A percentile compares a stretch with the other conserved stretches of the same genome.
phyloP scores from a whole-genome alignment of 129 eudicot genomes.

The Deinandra increscens region DNA sequence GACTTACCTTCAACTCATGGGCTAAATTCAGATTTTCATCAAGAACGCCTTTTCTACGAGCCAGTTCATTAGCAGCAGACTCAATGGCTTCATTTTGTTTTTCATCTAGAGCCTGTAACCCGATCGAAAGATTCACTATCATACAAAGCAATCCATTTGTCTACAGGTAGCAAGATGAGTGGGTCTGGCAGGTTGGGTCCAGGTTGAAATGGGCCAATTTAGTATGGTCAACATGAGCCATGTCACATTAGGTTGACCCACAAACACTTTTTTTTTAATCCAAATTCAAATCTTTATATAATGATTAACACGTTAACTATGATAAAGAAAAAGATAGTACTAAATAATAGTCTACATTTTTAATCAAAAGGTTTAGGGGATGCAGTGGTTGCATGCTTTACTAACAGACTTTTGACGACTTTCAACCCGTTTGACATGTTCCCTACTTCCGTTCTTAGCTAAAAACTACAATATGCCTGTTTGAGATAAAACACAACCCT shows the following conservation, averaged over 20 bases:
- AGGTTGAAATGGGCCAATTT: slow-evolving; percentile 1
- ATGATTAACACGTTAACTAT: background rate
- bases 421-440: background rate
- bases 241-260: background rate
- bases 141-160: slow-evolving; percentile 12
- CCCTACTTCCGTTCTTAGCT: background rate
- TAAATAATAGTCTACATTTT: background rate
- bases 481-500: background rate
- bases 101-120: slow-evolving; percentile 76
- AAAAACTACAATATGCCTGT: background rate
- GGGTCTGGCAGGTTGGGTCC: background rate
- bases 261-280: slow-evolving; percentile 16
- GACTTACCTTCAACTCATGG: slow-evolving; percentile 73
- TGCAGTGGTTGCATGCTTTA: background rate
- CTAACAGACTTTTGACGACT: background rate
- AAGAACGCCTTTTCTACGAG: slow-evolving; percentile 78
- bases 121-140: background rate
- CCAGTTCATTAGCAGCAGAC: slow-evolving; percentile 80
- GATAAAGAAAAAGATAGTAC: background rate
- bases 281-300: background rate
- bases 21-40: slow-evolving; percentile 73
- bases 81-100: slow-evolving; percentile 77
- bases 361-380: background rate
- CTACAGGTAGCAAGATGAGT: slow-evolving; percentile 11
- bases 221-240: background rate